phyloP scores from a whole-genome alignment of 371 early-diverging fungal genomes.

The Coemansia sp. region DNA sequence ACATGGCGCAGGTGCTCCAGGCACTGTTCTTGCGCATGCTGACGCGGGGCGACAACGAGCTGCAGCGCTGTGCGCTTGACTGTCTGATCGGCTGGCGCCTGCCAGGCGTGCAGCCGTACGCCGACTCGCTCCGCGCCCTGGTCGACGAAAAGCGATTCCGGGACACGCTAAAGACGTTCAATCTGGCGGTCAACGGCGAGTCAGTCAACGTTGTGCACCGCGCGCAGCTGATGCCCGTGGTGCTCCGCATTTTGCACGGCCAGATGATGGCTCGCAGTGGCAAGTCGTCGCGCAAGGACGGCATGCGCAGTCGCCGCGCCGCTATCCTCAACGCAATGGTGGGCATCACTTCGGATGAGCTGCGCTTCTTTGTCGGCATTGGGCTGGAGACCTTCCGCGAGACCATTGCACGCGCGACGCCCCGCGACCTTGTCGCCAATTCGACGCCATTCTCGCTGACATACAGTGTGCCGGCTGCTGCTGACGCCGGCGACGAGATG shows the following conservation, averaged over 20 bases:
- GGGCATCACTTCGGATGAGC: constrained; percentile 64
- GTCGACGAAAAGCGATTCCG: constrained; percentile 86
- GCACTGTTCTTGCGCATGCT: constrained; percentile 73
- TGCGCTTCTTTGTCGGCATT: constrained; percentile 71
- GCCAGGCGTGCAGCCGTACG: constrained; percentile 63
- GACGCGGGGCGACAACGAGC: constrained; percentile 70
- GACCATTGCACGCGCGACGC: constrained; percentile 29
- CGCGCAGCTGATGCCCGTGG: constrained; percentile 65
- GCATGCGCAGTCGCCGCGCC: constrained; percentile 67
- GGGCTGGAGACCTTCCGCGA: constrained; percentile 73
- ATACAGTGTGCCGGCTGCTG: background rate
- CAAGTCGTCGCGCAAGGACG: constrained; percentile 62
- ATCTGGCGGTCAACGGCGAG: constrained; percentile 56
- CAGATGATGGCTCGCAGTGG: constrained; percentile 75
- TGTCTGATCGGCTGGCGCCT: constrained; percentile 78
- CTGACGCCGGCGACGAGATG: background rate
- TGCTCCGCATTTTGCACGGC: constrained; percentile 87
- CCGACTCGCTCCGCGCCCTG: constrained; percentile 71
- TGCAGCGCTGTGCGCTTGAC: constrained; percentile 79
- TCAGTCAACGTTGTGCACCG: constrained; percentile 67
- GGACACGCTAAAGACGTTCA: constrained; percentile 77
- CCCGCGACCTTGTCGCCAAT: constrained; percentile 20
- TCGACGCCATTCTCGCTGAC: constrained; percentile 17
- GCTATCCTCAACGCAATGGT: constrained; percentile 80
- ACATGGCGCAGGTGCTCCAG: constrained; percentile 72